Evolutionary conservation across 2,329 filamentous ascomycete genomes (phyloP), one percentile per base, ranked within the genome.

Genomic region (Lasiodiplodia citricola): DNA sequence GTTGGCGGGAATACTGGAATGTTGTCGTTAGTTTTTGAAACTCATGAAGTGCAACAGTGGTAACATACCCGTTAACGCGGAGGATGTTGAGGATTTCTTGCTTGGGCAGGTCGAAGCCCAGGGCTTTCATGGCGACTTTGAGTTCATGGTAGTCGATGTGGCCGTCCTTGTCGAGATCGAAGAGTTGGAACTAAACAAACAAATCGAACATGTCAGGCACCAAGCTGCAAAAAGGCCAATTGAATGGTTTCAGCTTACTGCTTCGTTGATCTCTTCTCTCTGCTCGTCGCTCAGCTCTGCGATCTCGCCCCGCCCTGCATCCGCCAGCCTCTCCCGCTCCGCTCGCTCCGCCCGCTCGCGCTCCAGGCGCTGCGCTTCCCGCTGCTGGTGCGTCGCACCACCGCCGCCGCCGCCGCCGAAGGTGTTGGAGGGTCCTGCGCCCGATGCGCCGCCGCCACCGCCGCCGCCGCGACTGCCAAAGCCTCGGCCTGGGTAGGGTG

Each of bases 141-240:
- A 98, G 92, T 83, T 99, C 96, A 83, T 98, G 96, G 85, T 97
- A 98, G 84, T 98, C 95, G 77, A 99, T 93, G 80, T 92, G 90
- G 57, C 90, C 88, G 83, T 98, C 94, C 80, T 96, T 95, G 85
- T 98, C 95, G 76, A 97, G 91, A 80, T 98, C 96, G 86, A 99
- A 98, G 72, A 98, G 90, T 71, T 91, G 90, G 81, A 98, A 98
- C 92, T 97, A 54, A 23, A 18, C 64, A 31, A 64, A 51, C 47
- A 44, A 41, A 64, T 35, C 6, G 13, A 44, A 7, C 16, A 44
- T 18, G 18, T 16, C n/a, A 16, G n/a, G n/a, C 41, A 44, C 41
- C 41, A 44, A 18, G 16, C 8, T 35, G 14, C 8, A 11, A 4
- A 7, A 31, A 18, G 13, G 28, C 13, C 11, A 18, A 55, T 28